Percentiles rank a stretch among this genome's conserved stretches.
Evolutionary conservation across 495 filamentous ascomycete species (phyloP).

Genomic region (Penicillium steckii): DNA sequence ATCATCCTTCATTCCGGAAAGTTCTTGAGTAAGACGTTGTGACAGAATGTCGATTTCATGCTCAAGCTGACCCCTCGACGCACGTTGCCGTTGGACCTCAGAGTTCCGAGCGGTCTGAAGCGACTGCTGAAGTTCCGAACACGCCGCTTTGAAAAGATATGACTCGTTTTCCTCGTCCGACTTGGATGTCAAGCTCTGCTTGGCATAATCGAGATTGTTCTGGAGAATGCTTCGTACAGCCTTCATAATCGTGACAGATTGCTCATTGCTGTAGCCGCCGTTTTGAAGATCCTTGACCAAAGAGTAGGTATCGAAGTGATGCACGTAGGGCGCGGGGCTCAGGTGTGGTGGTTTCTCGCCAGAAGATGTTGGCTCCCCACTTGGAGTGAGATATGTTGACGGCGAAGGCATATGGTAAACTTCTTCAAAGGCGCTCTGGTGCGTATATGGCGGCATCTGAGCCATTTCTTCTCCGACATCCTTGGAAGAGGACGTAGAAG

Average conservation of each 20-base stretch:
- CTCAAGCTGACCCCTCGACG: constrained; percentile 79
- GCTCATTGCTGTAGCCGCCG: constrained; percentile 65
- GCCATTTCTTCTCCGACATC: constrained; percentile 30
- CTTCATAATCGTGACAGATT: constrained; percentile 84
- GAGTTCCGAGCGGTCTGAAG: constrained; percentile 54
- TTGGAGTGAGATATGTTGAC: constrained; percentile 31
- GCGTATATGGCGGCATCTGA: constrained; percentile 17
- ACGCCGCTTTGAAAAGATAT: constrained; percentile 93
- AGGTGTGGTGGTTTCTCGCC: constrained; percentile 62
- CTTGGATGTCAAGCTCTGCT: constrained; percentile 70
- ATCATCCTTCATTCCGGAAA: constrained; percentile 77
- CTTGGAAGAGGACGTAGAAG: constrained; percentile 24
- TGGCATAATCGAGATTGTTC: constrained; percentile 76
- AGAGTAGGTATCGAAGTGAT: constrained; percentile 94
- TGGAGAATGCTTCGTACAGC: constrained; percentile 73
- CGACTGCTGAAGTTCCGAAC: constrained; percentile 85
- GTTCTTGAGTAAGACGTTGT: constrained; percentile 78
- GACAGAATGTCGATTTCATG: constrained; percentile 91
- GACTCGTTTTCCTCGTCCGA: constrained; percentile 83
- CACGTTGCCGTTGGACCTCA: constrained; percentile 66
- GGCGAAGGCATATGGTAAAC: constrained; percentile 61
- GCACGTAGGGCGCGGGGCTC: constrained; percentile 74
- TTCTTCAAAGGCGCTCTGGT: constrained; percentile 58
- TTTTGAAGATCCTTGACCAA: constrained; percentile 73
- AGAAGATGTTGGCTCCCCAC: constrained; percentile 33